Evolutionary conservation across 2,329 filamentous ascomycete species (phyloP).

Genomic region (Ophiocordyceps sinensis): DNA sequence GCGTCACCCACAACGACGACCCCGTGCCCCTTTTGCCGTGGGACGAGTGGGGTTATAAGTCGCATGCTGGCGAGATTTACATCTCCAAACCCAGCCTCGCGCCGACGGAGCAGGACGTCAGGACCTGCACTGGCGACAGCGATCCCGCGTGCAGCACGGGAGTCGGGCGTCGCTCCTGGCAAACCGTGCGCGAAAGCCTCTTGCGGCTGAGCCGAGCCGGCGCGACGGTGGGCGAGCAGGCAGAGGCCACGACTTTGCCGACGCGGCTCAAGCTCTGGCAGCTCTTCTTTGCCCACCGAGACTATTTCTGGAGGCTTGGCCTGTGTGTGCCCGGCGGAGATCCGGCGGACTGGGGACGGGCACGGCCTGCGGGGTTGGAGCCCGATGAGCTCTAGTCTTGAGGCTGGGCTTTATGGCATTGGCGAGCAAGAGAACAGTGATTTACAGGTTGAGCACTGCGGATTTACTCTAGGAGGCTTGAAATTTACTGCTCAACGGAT

Average conservation of each 20-base stretch:
- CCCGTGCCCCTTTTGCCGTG: conserved; percentile 81
- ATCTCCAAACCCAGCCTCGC: conserved; percentile 60
- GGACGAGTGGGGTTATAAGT: conserved; percentile 72
- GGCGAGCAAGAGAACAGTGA: too few species aligned
- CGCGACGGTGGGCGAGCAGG: conserved; percentile 8
- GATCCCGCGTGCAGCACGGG: conserved; percentile 61
- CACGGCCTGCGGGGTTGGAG: conserved; percentile 23
- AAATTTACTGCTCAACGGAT: too few species aligned
- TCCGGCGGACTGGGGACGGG: conserved; percentile 49
- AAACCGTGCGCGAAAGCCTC: conserved; percentile 10
- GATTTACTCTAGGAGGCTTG: too few species aligned
- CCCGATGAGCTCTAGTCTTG: conserved; percentile 21
- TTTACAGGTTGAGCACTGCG: too few species aligned
- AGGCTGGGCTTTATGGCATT: too few species aligned
- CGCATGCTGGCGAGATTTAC: conserved; percentile 79
- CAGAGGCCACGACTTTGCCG: conserved; percentile 33
- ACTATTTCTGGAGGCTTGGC: conserved; percentile 92
- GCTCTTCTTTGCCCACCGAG: conserved; percentile 81
- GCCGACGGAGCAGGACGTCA: conserved; percentile 54
- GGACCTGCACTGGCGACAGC: conserved; percentile 53
- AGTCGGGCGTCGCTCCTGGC: conserved; percentile 24
- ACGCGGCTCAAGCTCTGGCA: conserved; percentile 69
- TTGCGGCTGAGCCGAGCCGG: not conserved
- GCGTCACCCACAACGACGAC: conserved; percentile 76
- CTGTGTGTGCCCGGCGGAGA: conserved; percentile 75